Percentiles rank a stretch among this genome's conserved stretches.
Evolutionary conservation across 176 grass and related monocot genomes (phyloP).

Genomic region (Aegilops longissima): DNA sequence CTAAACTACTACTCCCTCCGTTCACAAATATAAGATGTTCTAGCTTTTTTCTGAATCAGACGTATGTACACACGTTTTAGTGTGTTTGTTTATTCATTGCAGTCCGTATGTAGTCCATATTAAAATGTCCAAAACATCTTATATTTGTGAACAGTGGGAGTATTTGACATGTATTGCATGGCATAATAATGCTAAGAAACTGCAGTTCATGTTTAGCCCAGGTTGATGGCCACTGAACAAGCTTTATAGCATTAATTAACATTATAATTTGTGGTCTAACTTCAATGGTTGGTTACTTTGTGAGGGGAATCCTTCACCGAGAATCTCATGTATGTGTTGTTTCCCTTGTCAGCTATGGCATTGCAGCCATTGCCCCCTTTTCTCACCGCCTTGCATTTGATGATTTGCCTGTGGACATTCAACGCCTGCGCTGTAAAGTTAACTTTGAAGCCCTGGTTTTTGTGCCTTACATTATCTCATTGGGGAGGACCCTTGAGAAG

Average conservation of each 20-base stretch:
- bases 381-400: constrained; percentile 95
- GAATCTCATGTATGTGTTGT: constrained; percentile 26
- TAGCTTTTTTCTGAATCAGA: too few species aligned
- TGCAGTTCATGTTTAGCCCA: background rate
- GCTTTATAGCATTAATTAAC: background rate
- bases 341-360: constrained; percentile 68
- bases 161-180: background rate
- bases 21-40: too few species aligned
- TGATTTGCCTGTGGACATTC: constrained; percentile 65
- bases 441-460: constrained; percentile 90
- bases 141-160: too few species aligned
- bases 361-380: constrained; percentile 83
- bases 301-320: background rate
- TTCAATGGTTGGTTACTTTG: constrained; percentile 24
- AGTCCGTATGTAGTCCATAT: too few species aligned
- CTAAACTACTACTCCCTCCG: too few species aligned
- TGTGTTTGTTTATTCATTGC: too few species aligned
- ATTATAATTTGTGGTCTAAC: constrained; percentile 19
- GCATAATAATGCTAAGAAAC: constrained; percentile 9
- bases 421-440: constrained; percentile 77
- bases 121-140: too few species aligned
- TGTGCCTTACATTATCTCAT: constrained; percentile 67
- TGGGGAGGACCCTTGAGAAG: constrained; percentile 64
- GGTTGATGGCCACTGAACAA: background rate
- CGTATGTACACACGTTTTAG: too few species aligned